Conservation (phyloP, 192 early-diverging fungal genomes). For the Linnemannia hyalina region DNA sequence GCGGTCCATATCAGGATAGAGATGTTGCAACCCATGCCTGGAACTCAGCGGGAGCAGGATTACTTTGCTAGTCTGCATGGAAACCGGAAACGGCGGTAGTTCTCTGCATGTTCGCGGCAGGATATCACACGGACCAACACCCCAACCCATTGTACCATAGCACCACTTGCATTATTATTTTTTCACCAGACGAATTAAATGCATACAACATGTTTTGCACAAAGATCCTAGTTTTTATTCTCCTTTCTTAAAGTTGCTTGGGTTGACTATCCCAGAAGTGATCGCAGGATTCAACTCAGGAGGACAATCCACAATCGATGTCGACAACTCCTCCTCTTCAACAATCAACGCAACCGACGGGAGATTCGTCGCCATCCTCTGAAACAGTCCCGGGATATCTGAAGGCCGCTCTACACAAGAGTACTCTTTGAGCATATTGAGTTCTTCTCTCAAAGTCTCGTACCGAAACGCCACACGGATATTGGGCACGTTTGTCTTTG, state of each 20-base stretch:
- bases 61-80: not conserved
- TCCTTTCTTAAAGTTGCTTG: not conserved
- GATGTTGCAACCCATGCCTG: conserved; percentile 49
- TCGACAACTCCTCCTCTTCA: not conserved
- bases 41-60: conserved; percentile 25
- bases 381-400: not conserved
- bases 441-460: conserved; percentile 89
- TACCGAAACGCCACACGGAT: conserved; percentile 88
- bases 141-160: not conserved
- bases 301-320: not conserved
- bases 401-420: conserved; percentile 8
- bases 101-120: not conserved
- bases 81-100: conserved; percentile 20
- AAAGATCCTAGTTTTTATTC: not conserved
- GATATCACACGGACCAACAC: not conserved
- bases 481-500: conserved; percentile 94
- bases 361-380: not conserved
- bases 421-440: conserved; percentile 59
- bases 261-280: not conserved
- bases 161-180: not conserved
- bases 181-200: not conserved
- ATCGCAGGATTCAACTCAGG: not conserved
- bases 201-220: not conserved
- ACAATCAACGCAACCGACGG: not conserved
- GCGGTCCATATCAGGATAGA: conserved; percentile 78